Evolutionary conservation across 75 land plant genomes (phyloP), one percentile per base, ranked within the genome.

Genomic region (Cupressus sempervirens): DNA sequence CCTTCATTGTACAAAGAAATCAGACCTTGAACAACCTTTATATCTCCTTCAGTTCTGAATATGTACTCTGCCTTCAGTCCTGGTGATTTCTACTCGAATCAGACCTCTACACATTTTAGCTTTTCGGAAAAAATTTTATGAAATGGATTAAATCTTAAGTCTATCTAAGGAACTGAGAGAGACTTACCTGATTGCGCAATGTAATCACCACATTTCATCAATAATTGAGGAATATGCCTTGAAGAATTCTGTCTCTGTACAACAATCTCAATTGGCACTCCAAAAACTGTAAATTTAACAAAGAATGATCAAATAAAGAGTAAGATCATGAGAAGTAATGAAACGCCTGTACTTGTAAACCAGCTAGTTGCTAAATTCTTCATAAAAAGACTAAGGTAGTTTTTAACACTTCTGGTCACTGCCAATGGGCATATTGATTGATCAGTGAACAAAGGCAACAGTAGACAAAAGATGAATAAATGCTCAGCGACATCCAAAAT

Each of bases 131-230:
- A 79, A 10, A 79, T n/a, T 79, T 43, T 79, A 11, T n/a, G 14
- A 79, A 43, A 79, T 79, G 45, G 12, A 43, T 43, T 23, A 16
- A 7, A 40, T 41, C 30, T 79, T 48, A 79, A 79, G 13, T 41
- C 13, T 23, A 48, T 48, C 5, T 62, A 45, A 79, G 46, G 23
- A 79, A 26, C 32, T 26, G 30, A 40, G 12, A 77, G 38, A 82
- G 8, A 82, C 83, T 82, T 52, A 91, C 97, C 97, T 93, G 97
- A 91, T 89, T 85, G 65, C 29, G 91, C 84, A 29, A 95, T 93
- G 84, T 83, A 92, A 89, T 95, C 97, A 35, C 93, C 97, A 88
- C 95, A 95, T 82, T 84, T 91, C 62, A 93, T 86, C 84, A 95
- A 85, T 52, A 95, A 84, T 72, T 88, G 81, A 36, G 97, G 97